phyloP scores from a whole-genome alignment of 345 rosid genomes.

The Corchorus olitorius region DNA sequence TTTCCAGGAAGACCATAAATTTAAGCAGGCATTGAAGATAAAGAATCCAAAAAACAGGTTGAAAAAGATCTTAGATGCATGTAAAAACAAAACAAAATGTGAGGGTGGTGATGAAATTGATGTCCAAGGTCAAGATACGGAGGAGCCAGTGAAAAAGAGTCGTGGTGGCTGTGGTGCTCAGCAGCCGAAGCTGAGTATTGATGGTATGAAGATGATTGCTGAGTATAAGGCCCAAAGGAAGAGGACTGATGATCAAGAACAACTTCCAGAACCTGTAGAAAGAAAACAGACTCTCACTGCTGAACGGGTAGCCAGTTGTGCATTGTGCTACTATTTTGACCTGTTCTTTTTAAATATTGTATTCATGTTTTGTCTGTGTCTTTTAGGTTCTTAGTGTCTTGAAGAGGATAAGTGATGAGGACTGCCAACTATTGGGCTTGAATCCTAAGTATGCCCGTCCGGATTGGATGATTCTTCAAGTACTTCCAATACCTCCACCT shows the following conservation, averaged over 20 bases:
- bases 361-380: neutral
- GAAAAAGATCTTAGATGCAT: constrained; percentile 84
- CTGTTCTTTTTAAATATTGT: constrained; percentile 21
- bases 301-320: constrained; percentile 55
- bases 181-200: constrained; percentile 89
- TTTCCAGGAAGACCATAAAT: constrained; percentile 89
- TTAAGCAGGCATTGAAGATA: constrained; percentile 91
- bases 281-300: constrained; percentile 96
- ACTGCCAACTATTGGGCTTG: constrained; percentile 82
- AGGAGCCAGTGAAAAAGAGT: constrained; percentile 81
- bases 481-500: constrained; percentile 98
- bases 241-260: constrained; percentile 84
- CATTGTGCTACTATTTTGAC: constrained; percentile 21
- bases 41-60: constrained; percentile 89
- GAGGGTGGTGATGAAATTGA: constrained; percentile 86
- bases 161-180: constrained; percentile 91
- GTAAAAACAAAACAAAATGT: constrained; percentile 89
- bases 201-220: constrained; percentile 97
- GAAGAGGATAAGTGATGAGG: constrained; percentile 94
- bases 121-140: constrained; percentile 60
- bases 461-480: constrained; percentile 98
- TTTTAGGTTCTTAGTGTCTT: constrained; percentile 84
- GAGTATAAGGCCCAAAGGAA: constrained; percentile 78
- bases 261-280: constrained; percentile 94
- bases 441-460: constrained; percentile 98